A percentile compares a stretch with the other conserved stretches of the same genome.
Evolutionary conservation across 2,329 filamentous ascomycete genomes (phyloP).

Genomic region (Alternaria postmessia): DNA sequence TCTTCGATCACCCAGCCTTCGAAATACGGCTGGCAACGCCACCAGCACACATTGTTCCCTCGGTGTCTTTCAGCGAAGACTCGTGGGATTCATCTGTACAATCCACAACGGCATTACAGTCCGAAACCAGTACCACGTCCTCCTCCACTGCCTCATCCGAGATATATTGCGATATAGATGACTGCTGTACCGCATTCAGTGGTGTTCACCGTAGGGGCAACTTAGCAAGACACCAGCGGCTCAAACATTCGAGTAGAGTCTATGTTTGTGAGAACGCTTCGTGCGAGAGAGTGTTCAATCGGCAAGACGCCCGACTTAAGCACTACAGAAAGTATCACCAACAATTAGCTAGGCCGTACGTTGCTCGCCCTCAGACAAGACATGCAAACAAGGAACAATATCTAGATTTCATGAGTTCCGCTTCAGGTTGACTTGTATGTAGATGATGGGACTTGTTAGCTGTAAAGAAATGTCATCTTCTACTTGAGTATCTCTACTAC

Average conservation of each 20-base stretch:
- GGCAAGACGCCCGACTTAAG: slow-evolving; percentile 17
- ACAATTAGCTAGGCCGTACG: not conserved
- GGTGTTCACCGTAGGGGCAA: not conserved
- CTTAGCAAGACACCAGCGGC: not conserved
- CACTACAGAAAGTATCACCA: slow-evolving; percentile 4
- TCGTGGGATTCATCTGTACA: not conserved
- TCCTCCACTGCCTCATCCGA: no score
- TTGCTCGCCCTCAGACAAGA: not conserved
- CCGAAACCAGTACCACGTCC: not conserved
- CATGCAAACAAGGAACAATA: not conserved
- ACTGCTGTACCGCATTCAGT: not conserved
- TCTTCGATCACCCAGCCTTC: no score
- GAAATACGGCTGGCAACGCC: no score
- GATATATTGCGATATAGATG: not conserved
- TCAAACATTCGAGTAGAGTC: not conserved
- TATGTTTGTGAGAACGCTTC: not conserved
- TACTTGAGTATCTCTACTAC: no score
- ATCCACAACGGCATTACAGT: not conserved
- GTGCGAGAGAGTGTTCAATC: not conserved
- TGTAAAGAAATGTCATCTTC: no score
- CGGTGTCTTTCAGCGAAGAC: not conserved
- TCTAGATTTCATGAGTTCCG: not conserved
- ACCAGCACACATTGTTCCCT: not conserved
- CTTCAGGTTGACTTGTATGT: no score
- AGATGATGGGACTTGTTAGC: no score